These are phyloP conservation scores for Suillus hirtellus DNA, from an alignment of 768 basidiomycete genomes.

Conservation along the genomic window DNA sequence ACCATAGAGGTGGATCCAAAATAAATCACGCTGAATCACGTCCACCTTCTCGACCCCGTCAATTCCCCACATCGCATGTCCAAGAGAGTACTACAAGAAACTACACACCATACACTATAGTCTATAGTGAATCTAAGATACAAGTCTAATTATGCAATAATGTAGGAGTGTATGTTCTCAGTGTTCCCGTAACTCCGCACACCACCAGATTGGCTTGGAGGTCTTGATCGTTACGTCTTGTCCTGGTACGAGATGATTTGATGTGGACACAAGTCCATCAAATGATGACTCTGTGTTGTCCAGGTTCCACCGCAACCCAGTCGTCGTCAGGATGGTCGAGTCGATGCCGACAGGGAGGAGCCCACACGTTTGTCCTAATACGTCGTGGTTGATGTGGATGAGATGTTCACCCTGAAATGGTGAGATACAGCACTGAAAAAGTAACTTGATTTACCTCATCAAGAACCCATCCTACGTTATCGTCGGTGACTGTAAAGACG, in stretches of 20 bases:
- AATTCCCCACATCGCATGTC: neutral
- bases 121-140: neutral
- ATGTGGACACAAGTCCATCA: slow-evolving; percentile 85
- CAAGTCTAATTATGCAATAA: neutral
- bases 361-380: slow-evolving; percentile 88
- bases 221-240: slow-evolving; percentile 75
- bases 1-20: neutral
- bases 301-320: slow-evolving; percentile 88
- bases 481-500: slow-evolving; percentile 83
- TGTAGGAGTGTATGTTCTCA: neutral
- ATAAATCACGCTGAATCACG: neutral
- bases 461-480: slow-evolving; percentile 89
- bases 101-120: neutral
- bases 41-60: neutral
- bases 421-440: neutral
- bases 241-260: slow-evolving; percentile 81
- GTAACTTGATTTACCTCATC: slow-evolving; percentile 52
- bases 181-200: slow-evolving; percentile 57
- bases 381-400: slow-evolving; percentile 69
- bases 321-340: slow-evolving; percentile 74
- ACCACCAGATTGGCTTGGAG: slow-evolving; percentile 88
- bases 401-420: slow-evolving; percentile 72
- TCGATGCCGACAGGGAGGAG: slow-evolving; percentile 90
- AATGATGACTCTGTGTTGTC: slow-evolving; percentile 71
- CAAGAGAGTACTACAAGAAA: neutral